A percentile compares a stretch with the other conserved stretches of the same genome.
Conservation (phyloP, 768 basidiomycete species). For the Russula olivacea region DNA sequence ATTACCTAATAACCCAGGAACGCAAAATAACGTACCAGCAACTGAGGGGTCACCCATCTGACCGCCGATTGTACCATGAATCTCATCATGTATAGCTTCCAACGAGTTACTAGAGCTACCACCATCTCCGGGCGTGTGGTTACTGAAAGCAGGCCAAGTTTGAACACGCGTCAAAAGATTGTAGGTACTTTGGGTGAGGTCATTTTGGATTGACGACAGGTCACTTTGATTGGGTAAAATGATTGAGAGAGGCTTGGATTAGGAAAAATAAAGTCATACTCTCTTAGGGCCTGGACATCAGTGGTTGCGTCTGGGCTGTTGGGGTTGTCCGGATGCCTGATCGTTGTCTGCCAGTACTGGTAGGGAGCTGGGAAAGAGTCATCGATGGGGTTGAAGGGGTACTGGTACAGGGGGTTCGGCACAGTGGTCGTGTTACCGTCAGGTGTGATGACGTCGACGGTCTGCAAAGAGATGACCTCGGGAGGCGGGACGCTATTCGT, state of each 20-base stretch:
- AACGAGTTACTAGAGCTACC: conserved; percentile 41
- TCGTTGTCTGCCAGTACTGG: conserved; percentile 13
- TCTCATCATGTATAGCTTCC: conserved; percentile 45
- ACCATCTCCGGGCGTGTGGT: conserved; percentile 37
- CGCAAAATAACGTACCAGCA: conserved; percentile 43
- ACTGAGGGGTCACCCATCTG: conserved; percentile 26
- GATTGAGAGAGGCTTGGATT: background rate
- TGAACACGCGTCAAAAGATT: conserved; percentile 36
- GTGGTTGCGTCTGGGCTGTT: conserved; percentile 9
- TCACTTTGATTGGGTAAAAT: background rate
- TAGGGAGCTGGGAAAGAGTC: conserved; percentile 9
- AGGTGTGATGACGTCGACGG: conserved; percentile 34
- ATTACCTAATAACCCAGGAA: background rate
- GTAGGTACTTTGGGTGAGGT: conserved; percentile 21
- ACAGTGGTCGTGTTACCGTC: conserved; percentile 30
- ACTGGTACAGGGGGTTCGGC: conserved; percentile 34
- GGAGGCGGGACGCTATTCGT: conserved; percentile 34
- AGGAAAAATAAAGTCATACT: conserved; percentile 23
- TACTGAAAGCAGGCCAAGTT: conserved; percentile 44
- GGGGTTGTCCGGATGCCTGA: conserved; percentile 11
- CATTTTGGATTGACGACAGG: background rate
- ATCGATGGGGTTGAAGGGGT: conserved; percentile 33
- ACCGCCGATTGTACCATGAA: conserved; percentile 33
- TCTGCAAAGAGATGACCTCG: conserved; percentile 34
- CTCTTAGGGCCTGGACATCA: conserved; percentile 30